Percentiles rank a stretch among this genome's conserved stretches.
Evolutionary conservation across 257 asterid genomes (phyloP).

Genomic region (Handroanthus guayacan): DNA sequence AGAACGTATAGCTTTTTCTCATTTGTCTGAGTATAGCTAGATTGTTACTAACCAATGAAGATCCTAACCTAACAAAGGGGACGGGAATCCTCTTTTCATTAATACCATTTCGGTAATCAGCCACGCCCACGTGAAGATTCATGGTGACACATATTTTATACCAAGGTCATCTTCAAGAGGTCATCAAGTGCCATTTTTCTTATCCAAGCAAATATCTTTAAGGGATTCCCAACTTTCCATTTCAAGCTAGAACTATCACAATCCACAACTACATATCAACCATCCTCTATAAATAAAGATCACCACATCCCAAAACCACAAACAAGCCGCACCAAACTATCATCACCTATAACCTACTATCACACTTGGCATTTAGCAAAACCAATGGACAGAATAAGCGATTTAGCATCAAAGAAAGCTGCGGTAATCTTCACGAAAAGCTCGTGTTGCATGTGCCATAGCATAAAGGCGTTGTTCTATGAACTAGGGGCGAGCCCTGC

Average conservation of each 20-base stretch:
- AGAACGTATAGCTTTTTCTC: too few species aligned
- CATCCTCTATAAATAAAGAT: constrained; percentile 61
- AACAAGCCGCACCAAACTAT: constrained; percentile 12
- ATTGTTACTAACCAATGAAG: too few species aligned
- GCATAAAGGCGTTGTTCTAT: constrained; percentile 76
- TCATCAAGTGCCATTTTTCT: constrained; percentile 40
- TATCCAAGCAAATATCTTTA: constrained; percentile 50
- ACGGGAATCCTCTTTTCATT: too few species aligned
- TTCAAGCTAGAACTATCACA: constrained; percentile 33
- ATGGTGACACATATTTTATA: too few species aligned
- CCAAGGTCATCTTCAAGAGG: constrained; percentile 46
- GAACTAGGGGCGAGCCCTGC: constrained; percentile 85
- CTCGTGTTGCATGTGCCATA: constrained; percentile 90
- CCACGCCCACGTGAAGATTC: too few species aligned
- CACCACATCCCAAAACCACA: constrained; percentile 29
- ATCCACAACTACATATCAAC: constrained; percentile 41
- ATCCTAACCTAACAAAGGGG: too few species aligned
- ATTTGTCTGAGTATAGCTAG: too few species aligned
- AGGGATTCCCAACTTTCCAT: constrained; percentile 42
- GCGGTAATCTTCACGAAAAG: constrained; percentile 86
- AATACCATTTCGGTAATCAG: too few species aligned
- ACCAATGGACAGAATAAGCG: constrained; percentile 64
- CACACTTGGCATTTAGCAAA: not conserved
- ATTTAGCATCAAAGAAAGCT: constrained; percentile 72
- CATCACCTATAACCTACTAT: not conserved